Base-by-base conservation (phyloP, 2,329 filamentous ascomycete species). In the Colletotrichum liaoningense region DNA sequence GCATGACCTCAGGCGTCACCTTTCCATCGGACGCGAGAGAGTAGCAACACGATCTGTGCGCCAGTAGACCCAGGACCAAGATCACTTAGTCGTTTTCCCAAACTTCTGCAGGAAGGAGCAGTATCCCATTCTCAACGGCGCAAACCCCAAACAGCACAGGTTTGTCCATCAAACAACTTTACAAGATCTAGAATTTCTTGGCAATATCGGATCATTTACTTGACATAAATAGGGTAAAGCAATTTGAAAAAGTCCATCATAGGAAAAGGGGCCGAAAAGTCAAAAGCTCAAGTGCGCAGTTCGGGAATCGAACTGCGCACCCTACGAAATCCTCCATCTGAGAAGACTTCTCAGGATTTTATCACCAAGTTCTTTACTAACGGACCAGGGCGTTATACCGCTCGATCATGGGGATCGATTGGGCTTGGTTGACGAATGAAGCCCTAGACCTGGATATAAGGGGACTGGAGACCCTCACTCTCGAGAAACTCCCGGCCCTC, bases 291-390 rank as follows among this genome's bases (percentile, higher is more conserved):
- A 38, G 38, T 28, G 22, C 56, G 52, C 28, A 38, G 46, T 9
- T 30, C 46, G 46, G 7, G 65, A 38, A 19, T 54, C 35, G 24
- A 55, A 59, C 22, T 56, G 22, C 42, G 19, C 42, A 42, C 58
- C 58, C 52, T 69, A 55, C 38, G n/a, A 69, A 72, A 42, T 4
- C 30, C 22, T 55, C 16, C 54, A 65, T 57, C 49, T 22, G 2
- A 14, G 26, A 54, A 5, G 28, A 35, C 22, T 58, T 12, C 24
- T 56, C 14, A 38, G n/a, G 26, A 63, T 72, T 63, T 42, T 24
- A 57, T 69, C 28, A 63, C 52, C 57, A 69, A 58, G 49, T 63
- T 72, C 69, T 58, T 49, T 28, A 69, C 30, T 54, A 52, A 58
- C 57, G 65, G 49, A 49, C 26, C 56, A 57, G 38, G 38, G 58